phyloP scores from a whole-genome alignment of 2,329 filamentous ascomycete genomes.

The Diplocarpon mali region DNA sequence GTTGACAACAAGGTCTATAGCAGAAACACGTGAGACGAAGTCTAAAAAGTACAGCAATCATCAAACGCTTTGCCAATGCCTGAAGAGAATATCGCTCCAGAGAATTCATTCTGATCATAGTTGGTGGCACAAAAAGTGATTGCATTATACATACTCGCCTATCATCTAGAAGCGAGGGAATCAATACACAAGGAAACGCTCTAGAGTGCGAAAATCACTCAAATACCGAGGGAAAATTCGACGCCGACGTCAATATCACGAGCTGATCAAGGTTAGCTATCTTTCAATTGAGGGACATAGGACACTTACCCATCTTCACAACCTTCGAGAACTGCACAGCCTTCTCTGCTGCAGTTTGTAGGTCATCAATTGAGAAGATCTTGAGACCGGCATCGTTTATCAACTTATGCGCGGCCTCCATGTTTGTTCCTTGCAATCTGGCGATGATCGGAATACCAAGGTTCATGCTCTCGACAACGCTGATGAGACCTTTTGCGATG shows the following conservation, averaged over 20 bases:
- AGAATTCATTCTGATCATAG: too few relatives aligned
- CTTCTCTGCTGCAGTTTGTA: constrained; percentile 95
- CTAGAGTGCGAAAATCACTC: constrained; percentile 17
- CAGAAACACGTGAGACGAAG: too few relatives aligned
- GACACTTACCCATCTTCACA: constrained; percentile 81
- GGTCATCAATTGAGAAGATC: constrained; percentile 98
- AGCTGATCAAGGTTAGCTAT: constrained; percentile 38
- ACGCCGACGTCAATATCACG: constrained; percentile 96
- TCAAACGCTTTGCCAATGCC: background rate
- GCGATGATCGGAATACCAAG: constrained; percentile 95
- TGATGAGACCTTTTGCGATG: constrained; percentile 92
- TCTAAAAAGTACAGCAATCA: too few relatives aligned
- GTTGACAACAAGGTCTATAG: background rate
- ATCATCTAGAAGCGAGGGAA: constrained; percentile 23
- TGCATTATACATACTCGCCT: constrained; percentile 27
- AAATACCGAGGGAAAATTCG: constrained; percentile 91
- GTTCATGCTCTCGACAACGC: constrained; percentile 89
- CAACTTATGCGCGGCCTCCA: constrained; percentile 82
- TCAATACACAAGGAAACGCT: constrained; percentile 25
- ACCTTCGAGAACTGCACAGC: constrained; percentile 98
- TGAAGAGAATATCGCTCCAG: background rate
- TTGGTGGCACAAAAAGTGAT: constrained; percentile 1
- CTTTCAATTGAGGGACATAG: background rate
- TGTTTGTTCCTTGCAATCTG: constrained; percentile 95
- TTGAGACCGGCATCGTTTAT: constrained; percentile 97